Evolutionary conservation across 345 rosid species (phyloP).

Genomic region (Hibiscus mutabilis): DNA sequence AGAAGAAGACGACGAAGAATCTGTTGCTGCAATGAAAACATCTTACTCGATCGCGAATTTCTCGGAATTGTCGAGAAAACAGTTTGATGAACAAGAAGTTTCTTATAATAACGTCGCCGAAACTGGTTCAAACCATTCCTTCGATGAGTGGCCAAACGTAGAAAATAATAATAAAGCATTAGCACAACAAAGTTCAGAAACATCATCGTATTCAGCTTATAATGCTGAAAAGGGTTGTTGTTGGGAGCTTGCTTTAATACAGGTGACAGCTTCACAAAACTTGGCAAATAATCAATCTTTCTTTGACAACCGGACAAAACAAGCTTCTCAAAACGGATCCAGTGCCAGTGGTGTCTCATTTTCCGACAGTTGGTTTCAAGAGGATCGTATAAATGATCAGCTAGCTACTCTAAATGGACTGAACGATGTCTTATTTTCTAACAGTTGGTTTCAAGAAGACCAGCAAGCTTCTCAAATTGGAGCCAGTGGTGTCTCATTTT

Average conservation of each 20-base stretch:
- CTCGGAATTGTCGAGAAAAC: background rate
- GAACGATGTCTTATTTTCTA: too few species aligned
- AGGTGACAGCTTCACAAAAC: slow-evolving; percentile 15
- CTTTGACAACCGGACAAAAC: background rate
- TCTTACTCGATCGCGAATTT: background rate
- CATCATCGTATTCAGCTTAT: slow-evolving; percentile 3
- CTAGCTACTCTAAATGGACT: too few species aligned
- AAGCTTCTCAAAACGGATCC: background rate
- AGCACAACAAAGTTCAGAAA: too few species aligned
- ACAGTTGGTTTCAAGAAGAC: too few species aligned
- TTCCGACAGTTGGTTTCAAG: background rate
- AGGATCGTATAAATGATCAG: too few species aligned
- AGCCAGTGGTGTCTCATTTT: background rate
- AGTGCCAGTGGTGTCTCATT: background rate
- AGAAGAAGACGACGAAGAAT: background rate
- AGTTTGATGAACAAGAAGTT: background rate
- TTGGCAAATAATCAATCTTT: background rate
- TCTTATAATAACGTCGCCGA: background rate
- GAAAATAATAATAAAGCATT: too few species aligned
- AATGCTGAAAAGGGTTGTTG: slow-evolving; percentile 12
- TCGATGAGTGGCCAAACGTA: slow-evolving; percentile 33
- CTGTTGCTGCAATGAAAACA: background rate
- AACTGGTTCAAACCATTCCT: slow-evolving; percentile 17
- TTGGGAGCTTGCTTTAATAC: slow-evolving; percentile 56
- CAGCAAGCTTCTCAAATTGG: background rate